A percentile compares a stretch with the other conserved stretches of the same genome.
These are phyloP conservation scores for Trichophyton mentagrophytes DNA, from an alignment of 2,329 filamentous ascomycete genomes.

Conservation along the genomic window DNA sequence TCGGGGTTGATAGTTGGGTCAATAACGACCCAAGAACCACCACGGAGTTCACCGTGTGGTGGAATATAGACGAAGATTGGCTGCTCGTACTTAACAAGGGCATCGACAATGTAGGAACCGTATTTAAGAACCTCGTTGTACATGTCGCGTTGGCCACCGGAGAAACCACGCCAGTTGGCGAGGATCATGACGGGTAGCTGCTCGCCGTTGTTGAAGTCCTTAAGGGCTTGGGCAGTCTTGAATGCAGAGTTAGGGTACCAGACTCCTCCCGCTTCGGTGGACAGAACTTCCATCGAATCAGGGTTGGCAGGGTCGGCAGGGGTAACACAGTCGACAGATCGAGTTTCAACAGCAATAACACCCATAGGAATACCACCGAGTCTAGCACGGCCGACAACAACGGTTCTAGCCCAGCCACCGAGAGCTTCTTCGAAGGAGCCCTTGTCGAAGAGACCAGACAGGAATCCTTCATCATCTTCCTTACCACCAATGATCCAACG, in stretches of 20 bases:
- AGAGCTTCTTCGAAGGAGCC: slow-evolving; percentile 95
- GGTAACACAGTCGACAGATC: slow-evolving; percentile 90
- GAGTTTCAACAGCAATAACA: slow-evolving; percentile 94
- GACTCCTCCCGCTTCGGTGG: slow-evolving; percentile 90
- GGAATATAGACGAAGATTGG: slow-evolving; percentile 99
- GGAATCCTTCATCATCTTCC: slow-evolving; percentile 65
- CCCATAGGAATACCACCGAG: slow-evolving; percentile 95
- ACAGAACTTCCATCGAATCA: slow-evolving; percentile 92
- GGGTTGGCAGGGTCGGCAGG: slow-evolving; percentile 96
- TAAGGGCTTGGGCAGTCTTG: slow-evolving; percentile 98
- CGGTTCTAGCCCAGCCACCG: slow-evolving; percentile 91
- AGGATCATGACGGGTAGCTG: slow-evolving; percentile 98
- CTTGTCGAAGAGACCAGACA: slow-evolving; percentile 87
- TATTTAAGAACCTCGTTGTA: slow-evolving; percentile 99
- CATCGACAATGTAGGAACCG: slow-evolving; percentile 96
- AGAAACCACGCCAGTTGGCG: slow-evolving; percentile 99
- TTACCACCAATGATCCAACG: slow-evolving; percentile 86
- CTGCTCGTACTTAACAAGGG: slow-evolving; percentile 95
- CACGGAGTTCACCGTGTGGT: slow-evolving; percentile 88
- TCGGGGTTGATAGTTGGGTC: slow-evolving; percentile 96
- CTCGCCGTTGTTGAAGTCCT: slow-evolving; percentile 98
- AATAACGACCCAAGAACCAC: slow-evolving; percentile 98
- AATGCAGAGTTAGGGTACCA: slow-evolving; percentile 99
- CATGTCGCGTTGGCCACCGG: slow-evolving; percentile 98
- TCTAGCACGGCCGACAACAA: slow-evolving; percentile 90